phyloP scores from a whole-genome alignment of 495 filamentous ascomycete genomes.

The Penicillium canescens region DNA sequence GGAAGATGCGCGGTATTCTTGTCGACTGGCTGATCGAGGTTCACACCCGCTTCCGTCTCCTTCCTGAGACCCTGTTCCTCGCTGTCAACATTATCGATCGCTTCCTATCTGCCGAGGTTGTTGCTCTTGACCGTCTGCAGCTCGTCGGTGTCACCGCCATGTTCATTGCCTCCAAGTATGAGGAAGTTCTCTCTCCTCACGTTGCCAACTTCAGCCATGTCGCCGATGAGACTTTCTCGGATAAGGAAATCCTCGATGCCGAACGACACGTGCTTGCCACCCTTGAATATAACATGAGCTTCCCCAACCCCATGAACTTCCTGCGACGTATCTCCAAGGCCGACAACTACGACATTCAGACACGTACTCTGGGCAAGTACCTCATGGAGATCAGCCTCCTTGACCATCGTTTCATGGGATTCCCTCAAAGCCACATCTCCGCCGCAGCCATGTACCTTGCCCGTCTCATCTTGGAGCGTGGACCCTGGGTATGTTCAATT shows the following conservation, averaged over 20 bases:
- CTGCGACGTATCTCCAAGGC: slow-evolving; percentile 97
- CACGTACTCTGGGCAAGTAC: slow-evolving; percentile 94
- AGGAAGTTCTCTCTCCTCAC: slow-evolving; percentile 95
- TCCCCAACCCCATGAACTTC: slow-evolving; percentile 99
- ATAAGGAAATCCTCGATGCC: slow-evolving; percentile 93
- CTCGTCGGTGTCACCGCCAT: slow-evolving; percentile 97
- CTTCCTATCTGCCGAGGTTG: slow-evolving; percentile 90
- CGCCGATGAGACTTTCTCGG: slow-evolving; percentile 95
- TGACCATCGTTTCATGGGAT: slow-evolving; percentile 88
- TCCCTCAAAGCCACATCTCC: slow-evolving; percentile 83
- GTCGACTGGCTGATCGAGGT: slow-evolving; percentile 99
- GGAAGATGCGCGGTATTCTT: slow-evolving; percentile 97
- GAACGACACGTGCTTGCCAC: slow-evolving; percentile 89
- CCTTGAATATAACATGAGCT: slow-evolving; percentile 96
- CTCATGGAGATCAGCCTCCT: slow-evolving; percentile 96
- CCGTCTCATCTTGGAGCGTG: slow-evolving; percentile 82
- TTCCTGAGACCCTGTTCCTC: slow-evolving; percentile 97
- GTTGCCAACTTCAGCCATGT: slow-evolving; percentile 96
- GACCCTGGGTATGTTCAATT: slow-evolving; percentile 73
- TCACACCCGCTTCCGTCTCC: slow-evolving; percentile 92
- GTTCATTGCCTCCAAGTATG: slow-evolving; percentile 98
- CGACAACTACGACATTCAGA: slow-evolving; percentile 97
- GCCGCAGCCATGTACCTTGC: slow-evolving; percentile 95
- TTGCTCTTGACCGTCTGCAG: slow-evolving; percentile 92
- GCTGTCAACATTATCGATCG: slow-evolving; percentile 98